A percentile compares a stretch with the other conserved stretches of the same genome.
Conservation (phyloP, 345 rosid species). For the Clarkia xantiana region DNA sequence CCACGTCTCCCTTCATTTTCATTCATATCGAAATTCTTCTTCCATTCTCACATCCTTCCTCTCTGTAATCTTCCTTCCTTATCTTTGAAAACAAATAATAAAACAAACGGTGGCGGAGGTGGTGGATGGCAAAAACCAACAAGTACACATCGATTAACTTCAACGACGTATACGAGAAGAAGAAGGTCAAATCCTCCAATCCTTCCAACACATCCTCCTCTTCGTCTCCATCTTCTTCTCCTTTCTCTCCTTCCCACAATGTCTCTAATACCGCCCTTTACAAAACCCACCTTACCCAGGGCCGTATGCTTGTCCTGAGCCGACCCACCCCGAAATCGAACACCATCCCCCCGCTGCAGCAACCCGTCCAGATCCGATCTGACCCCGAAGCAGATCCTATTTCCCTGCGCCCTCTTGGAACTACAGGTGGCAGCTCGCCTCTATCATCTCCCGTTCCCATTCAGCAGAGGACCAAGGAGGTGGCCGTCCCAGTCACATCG, state of each 20-base stretch:
- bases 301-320: constrained; percentile 87
- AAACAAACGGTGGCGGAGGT: no score
- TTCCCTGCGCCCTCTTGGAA: constrained; percentile 49
- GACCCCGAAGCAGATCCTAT: constrained; percentile 28
- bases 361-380: constrained; percentile 12
- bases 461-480: constrained; percentile 16
- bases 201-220: constrained; percentile 15
- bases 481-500: constrained; percentile 9
- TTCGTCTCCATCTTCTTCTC: constrained; percentile 31
- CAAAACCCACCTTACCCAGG: constrained; percentile 29
- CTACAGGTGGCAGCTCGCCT: constrained; percentile 24
- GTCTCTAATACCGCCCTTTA: constrained; percentile 4
- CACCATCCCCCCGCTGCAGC: constrained; percentile 7
- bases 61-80: no score
- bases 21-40: no score
- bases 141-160: constrained; percentile 59
- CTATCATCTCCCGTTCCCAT: constrained; percentile 15
- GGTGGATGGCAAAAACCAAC: constrained; percentile 77
- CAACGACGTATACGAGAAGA: constrained; percentile 61
- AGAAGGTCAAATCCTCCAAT: constrained; percentile 13
- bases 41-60: no score
- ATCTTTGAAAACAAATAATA: background rate
- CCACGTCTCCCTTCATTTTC: no score
- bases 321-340: constrained; percentile 47
- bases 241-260: constrained; percentile 3